Evolutionary conservation across 2,329 filamentous ascomycete genomes (phyloP), one percentile per base, ranked within the genome.

Genomic region (Magnaporthiopsis rhizophila): DNA sequence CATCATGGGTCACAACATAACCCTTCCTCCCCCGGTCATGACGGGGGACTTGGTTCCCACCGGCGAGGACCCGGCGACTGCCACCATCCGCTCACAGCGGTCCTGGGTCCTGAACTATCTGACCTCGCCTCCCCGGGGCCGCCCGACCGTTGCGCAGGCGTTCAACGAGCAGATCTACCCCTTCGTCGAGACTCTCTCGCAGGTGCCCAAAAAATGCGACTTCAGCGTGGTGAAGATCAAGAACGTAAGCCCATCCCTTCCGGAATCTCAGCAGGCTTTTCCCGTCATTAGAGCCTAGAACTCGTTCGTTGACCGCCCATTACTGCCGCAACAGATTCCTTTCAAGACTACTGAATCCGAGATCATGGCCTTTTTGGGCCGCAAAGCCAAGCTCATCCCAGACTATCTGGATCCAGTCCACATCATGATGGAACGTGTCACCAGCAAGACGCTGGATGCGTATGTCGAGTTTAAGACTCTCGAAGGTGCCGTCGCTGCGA

Each of bases 391-490:
- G 65, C 79, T 87, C 45, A 72, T 86, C 60, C 81, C 79, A 36
- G 84, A 86, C 65, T 71, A 70, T 2, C 77, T 83, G 7, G 84
- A 86, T 69, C 81, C 83, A 0, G 77, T 88, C 9, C 85, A 87
- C 65, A 86, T 87, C 67, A 84, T 87, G 68, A 87, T 87, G 84
- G 85, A 87, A 64, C 80, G 84, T n/a, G 78, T 81, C 28, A 84
- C 83, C 3, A 81, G 81, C 70, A 87, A 87, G 78, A 87, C 85
- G 0, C 81, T 85, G 72, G 85, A 87, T 66, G 83, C 81, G 4
- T 88, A 82, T 66, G 80, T 86, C 58, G 85, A 87, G 72, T 86
- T 87, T 65, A 70, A 78, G 28, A 80, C 74, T 32, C 74, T 82
- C 5, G 72, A 80, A 7, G 84, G 85, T 65, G 86, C 86, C 4